Evolutionary conservation across 2,329 filamentous ascomycete genomes (phyloP), one percentile per base, ranked within the genome.

Genomic region (Immersiporthe knoxdaviesiana): DNA sequence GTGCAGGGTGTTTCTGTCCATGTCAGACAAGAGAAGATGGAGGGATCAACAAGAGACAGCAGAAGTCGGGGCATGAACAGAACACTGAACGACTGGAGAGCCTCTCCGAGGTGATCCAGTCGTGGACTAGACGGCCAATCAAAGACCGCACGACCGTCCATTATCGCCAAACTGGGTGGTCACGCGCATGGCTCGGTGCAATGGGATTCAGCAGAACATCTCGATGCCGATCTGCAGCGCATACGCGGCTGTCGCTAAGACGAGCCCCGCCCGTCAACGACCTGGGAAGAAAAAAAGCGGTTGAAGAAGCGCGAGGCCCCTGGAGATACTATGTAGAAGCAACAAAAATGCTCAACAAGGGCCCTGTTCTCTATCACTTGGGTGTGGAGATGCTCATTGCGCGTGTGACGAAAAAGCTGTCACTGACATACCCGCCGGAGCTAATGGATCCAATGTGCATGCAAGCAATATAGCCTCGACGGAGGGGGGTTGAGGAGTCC

Each of bases 371-470:
- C 8, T 8, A n/a, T 47, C 44, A 47, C 32, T 10, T 12, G 4
- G 18, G 54, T 2, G 56, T 59, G 56, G 56, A 59, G 14, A 59
- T 35, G 16, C n/a, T 66, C 52, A 59, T 35, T n/a, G n/a, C 52
- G 18, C 14, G 58, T 68, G 70, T 68, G 65, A 70, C 54, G 54
- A 68, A 39, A 65, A 37, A 35, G 35, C 74, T 75, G 10, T 59
- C 59, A 54, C 68, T 72, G 68, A 72, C 73, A 73, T 76, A 77
- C 74, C 74, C 74, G 75, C 75, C 75, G 69, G 64, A 71, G 74
- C 75, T 76, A 74, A 65, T 58, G 35, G 69, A 70, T 72, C 8
- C 70, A 70, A 66, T 68, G 73, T 76, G 72, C 73, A 74, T 70
- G 68, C 71, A 72, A 16, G 44, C 30, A 58, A 47, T 8, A 66